Evolutionary conservation across 2,329 filamentous ascomycete species (phyloP).

Genomic region (Aureobasidium musti): DNA sequence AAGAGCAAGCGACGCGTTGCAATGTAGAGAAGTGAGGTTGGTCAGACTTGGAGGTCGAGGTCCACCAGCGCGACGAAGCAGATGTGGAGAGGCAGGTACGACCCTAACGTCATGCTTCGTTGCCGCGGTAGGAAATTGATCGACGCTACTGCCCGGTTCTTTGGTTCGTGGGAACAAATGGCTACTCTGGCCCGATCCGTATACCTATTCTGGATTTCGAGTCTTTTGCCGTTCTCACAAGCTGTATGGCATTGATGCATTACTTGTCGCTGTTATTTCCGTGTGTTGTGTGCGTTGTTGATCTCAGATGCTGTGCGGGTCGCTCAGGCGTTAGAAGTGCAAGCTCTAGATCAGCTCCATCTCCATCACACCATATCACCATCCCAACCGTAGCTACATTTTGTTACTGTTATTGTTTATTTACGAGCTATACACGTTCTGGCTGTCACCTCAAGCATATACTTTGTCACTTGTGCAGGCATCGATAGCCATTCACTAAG

Average conservation of each 20-base stretch:
- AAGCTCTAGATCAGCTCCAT: constrained; percentile 10
- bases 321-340: constrained; percentile 5
- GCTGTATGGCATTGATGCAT: neutral
- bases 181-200: neutral
- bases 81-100: constrained; percentile 24
- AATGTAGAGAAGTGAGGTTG: constrained; percentile 5
- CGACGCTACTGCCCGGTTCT: constrained; percentile 24
- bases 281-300: neutral
- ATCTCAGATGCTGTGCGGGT: neutral
- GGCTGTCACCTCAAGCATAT: neutral
- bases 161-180: constrained; percentile 13
- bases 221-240: neutral
- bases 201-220: neutral
- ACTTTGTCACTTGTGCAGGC: neutral
- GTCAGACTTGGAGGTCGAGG: constrained; percentile 17
- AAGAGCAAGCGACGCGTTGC: constrained; percentile 8
- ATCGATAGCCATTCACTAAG: neutral
- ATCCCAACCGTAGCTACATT: constrained; percentile 5
- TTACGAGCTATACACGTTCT: neutral
- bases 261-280: neutral
- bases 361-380: constrained; percentile 14
- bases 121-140: constrained; percentile 19
- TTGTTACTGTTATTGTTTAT: constrained; percentile 1
- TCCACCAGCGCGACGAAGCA: constrained; percentile 2
- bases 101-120: constrained; percentile 9